Percentiles rank a stretch among this genome's conserved stretches.
These are phyloP conservation scores for Lachancea cidri DNA, from an alignment of 805 yeast genomes.

Conservation along the genomic window DNA sequence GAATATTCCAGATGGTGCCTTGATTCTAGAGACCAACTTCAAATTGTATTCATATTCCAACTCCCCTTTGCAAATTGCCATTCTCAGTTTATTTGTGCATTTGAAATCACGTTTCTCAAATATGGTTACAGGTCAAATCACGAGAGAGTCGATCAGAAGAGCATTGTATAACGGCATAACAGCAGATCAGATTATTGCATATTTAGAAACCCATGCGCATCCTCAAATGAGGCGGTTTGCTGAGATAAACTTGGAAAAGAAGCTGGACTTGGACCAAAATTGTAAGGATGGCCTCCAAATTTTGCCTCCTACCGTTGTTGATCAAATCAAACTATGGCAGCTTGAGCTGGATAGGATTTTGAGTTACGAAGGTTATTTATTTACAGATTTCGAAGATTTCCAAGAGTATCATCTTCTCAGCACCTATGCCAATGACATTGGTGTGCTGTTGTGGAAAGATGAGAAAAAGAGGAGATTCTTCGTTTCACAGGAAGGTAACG, in stretches of 20 bases:
- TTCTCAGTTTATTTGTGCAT: slow-evolving; percentile 82
- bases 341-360: slow-evolving; percentile 89
- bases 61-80: slow-evolving; percentile 92
- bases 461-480: slow-evolving; percentile 66
- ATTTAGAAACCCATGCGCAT: slow-evolving; percentile 88
- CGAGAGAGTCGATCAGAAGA: slow-evolving; percentile 82
- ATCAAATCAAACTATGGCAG: slow-evolving; percentile 95
- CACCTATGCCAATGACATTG: slow-evolving; percentile 83
- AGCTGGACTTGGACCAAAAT: slow-evolving; percentile 50
- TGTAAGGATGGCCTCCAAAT: slow-evolving; percentile 53
- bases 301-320: slow-evolving; percentile 93
- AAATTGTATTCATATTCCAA: slow-evolving; percentile 89
- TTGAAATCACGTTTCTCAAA: slow-evolving; percentile 80
- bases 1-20: slow-evolving; percentile 49
- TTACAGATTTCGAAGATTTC: slow-evolving; percentile 74
- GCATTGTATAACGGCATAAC: slow-evolving; percentile 88
- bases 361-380: slow-evolving; percentile 79
- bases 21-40: slow-evolving; percentile 90
- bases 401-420: slow-evolving; percentile 69
- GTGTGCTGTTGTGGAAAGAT: slow-evolving; percentile 87
- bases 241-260: slow-evolving; percentile 61
- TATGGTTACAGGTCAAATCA: slow-evolving; percentile 88
- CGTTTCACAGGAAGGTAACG: slow-evolving; percentile 80
- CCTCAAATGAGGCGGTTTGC: slow-evolving; percentile 79
- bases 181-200: slow-evolving; percentile 88